Evolutionary conservation across 2,329 filamentous ascomycete species (phyloP), one percentile per base, ranked within the genome.

Genomic region (Raffaelea albimanens): DNA sequence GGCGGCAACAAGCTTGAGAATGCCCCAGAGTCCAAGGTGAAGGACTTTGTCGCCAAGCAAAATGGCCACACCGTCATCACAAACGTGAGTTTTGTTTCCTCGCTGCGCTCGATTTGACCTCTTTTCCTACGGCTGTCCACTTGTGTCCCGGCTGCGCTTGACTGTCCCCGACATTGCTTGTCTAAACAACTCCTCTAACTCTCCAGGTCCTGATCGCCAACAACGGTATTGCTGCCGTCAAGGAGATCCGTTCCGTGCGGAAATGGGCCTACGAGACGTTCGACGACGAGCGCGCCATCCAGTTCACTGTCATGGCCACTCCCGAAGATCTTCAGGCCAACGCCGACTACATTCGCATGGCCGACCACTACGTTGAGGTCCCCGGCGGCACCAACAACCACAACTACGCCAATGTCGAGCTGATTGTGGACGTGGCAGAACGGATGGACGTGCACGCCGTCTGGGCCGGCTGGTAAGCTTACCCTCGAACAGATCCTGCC

Each of bases 241-340:
- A 98, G 72, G 93, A 98, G 71, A 98, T 98, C 65, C 83, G 93
- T 67, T 97, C 91, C 51, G 91, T 98, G 63, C 86, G 93, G 68
- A 98, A 97, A 90, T 98, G 93, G 93, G 93, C 93, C 52, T 98
- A 98, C 82, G 93, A 98, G 72, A 95, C 87, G 8, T 98, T 98
- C 65, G 91, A 93, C 71, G 90, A 98, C 70, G 93, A 98, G 75
- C 82, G 86, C 62, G 93, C 91, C 59, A 96, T 98, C 63, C 90
- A 97, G 65, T 98, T 98, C 73, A 98, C 93, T 54, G 93, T 98
- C 65, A 98, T 98, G 93, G 93, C 93, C 58, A 98, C 93, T 36
- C 93, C 93, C 44, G 93, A 98, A 71, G 93, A 98, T 83, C 70
- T 98, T 63, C 82, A 85, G 65, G 93, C 93, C 65, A 98, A 98